Evolutionary conservation across 2,329 filamentous ascomycete species (phyloP), one percentile per base, ranked within the genome.

Genomic region (Curvularia spicifera): DNA sequence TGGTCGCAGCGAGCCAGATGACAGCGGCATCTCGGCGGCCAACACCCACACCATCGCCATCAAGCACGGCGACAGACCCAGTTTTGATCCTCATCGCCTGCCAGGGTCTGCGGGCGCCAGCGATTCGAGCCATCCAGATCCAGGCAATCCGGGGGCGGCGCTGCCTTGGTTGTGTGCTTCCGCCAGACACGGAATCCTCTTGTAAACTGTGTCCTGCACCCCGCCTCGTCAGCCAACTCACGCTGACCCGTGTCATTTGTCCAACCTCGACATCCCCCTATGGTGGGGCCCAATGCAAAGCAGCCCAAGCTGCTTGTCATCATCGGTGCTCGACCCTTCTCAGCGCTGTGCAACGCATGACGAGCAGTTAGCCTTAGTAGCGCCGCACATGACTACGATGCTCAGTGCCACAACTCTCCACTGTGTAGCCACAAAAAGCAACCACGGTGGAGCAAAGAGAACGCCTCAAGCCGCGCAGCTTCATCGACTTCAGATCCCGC

Each of bases 341-440:
- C 33, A 35, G 13, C 33, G 13, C 33, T 15, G 33, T 35, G 12
- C 33, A 33, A 33, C 12, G 45, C 45, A 55, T 55, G 53, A 44
- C 53, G 22, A 35, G 20, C 46, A 40, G 43, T 22, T 39, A n/a
- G 39, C 39, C 35, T 55, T 5, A n/a, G 29, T 42, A 52, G 51
- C 51, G 52, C 51, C 57, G 49, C 51, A 49, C 53, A 60, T 56
- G 37, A 60, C 45, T 37, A 54, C 63, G 26, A 8, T 28, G 26
- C 26, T 28, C 26, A 28, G 64, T 29, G 29, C 22, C 5, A 51
- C 35, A 51, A 37, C 12, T 35, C 33, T 15, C 13, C 15, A 8
- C 40, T 53, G 56, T 53, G 52, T 49, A 49, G 53, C 47, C 39
- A 53, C 43, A 63, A 65, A 59, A 68, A 68, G 61, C 56, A 66